Evolutionary conservation across 202 grass and related monocot species (phyloP).

Genomic region (Thinopyrum obtusiflorum): DNA sequence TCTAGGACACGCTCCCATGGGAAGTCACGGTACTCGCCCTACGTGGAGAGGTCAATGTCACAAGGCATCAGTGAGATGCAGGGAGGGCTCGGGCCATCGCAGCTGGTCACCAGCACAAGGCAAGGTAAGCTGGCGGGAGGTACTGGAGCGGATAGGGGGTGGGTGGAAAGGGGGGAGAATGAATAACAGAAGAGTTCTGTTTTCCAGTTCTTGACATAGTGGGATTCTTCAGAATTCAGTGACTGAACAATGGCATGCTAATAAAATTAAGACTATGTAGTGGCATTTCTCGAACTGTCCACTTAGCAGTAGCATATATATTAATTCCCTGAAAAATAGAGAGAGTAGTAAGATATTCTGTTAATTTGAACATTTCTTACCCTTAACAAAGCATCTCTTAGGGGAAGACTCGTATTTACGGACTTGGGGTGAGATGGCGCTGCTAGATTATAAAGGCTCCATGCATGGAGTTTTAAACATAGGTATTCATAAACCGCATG

Average conservation of each 20-base stretch:
- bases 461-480: background rate
- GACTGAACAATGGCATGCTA: background rate
- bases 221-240: background rate
- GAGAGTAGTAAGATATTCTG: background rate
- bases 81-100: background rate
- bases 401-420: background rate
- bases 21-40: background rate
- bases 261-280: background rate
- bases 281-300: background rate
- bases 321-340: constrained; percentile 12
- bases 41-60: background rate
- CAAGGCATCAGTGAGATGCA: background rate
- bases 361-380: background rate
- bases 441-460: background rate
- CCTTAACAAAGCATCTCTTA: background rate
- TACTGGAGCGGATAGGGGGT: background rate
- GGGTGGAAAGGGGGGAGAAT: background rate
- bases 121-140: background rate
- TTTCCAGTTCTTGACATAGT: background rate
- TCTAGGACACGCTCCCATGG: background rate
- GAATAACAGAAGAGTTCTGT: background rate
- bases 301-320: background rate
- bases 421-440: background rate
- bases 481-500: background rate
- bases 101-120: background rate